Evolutionary conservation across 2,329 filamentous ascomycete genomes (phyloP), one percentile per base, ranked within the genome.

Genomic region (Epichloe baconii): DNA sequence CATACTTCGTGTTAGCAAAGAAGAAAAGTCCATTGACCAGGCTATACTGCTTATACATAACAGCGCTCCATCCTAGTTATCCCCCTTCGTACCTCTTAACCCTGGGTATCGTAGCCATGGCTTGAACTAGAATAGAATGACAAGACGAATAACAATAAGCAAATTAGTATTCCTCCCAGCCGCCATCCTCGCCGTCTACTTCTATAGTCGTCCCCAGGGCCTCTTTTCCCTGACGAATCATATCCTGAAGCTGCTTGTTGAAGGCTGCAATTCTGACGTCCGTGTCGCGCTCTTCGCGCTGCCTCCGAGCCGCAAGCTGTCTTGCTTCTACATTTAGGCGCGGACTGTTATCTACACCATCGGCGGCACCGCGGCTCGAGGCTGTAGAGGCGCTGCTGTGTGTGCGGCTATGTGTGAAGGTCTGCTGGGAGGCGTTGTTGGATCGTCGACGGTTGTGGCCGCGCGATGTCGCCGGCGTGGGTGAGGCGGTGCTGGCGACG

Each of bases 141-240:
- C 19, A 3, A 42, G 17, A 31, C 17, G 26, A 40, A 5, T 3
- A 5, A n/a, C n/a, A 47, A 36, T 21, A 43, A 19, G 14, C 7
- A 43, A 34, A 23, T 48, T 45, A 54, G 23, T 52, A 61, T 50
- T 68, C 59, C 38, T 72, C 56, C 56, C 56, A 58, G 2, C 49
- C 71, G 43, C 69, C 72, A 48, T 72, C 71, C 68, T 71, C 74
- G 26, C 69, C 68, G 40, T 79, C 76, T 43, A 88, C 75, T 61
- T 86, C 82, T 47, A 87, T 72, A 41, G 73, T 85, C 19, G 85
- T 86, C 2, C 84, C 90, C 17, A 98, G 69, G 2, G 93, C 93
- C 65, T 93, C 85, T 59, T 85, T 85, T 0, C 90, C 93, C 66
- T 97, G 85, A 2, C 83, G 77, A 50, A 98, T 94, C 85, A 98